Base-by-base conservation (phyloP, 441 rosid species). In the Gossypium aridum region DNA sequence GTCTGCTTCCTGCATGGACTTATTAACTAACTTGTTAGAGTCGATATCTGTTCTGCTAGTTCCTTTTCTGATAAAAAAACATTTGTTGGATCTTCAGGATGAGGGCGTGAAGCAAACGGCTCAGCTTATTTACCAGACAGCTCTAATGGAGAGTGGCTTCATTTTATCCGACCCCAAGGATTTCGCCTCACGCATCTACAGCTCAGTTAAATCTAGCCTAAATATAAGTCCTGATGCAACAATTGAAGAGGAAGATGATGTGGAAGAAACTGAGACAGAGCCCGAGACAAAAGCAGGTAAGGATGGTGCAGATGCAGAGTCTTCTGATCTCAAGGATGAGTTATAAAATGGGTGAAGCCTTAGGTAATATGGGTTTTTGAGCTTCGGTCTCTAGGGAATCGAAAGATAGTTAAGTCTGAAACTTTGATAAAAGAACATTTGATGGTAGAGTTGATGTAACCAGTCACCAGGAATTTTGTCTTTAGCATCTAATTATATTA, bases 81-180 rank as follows among this genome's bases (percentile, higher is more conserved):
- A 5, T 23, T 61, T 62, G 31, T 49, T n/a, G 67, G 47, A 47
- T 75, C 31, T 45, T 65, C 88, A 92, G 99, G 98, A 91, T 28
- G 93, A 77, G 79, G 69, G 77, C 17, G 85, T 92, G 51, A 91
- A 87, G 87, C 87, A 88, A 75, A 94, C 94, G 3, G 99, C 96
- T 4, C 91, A 85, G 54, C 98, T 94, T 71, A 87, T 94, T 76
- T 94, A 94, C 89, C 98, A 92, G 79, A 92, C 98, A 0, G 98
- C 99, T 13, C 85, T 94, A 22, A 83, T 92, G 91, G 99, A 94
- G 90, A 94, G 98, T 80, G 99, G 99, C 60, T 94, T 94, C 84
- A 53, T 81, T 64, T 86, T 86, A 66, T 75, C 19, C 3, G 96
- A 94, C 63, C 96, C 98, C 1, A 91, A 92, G 78, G 97, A 90